A percentile compares a stretch with the other conserved stretches of the same genome.
Conservation (phyloP, 345 rosid species). For the Microcos paniculata region DNA sequence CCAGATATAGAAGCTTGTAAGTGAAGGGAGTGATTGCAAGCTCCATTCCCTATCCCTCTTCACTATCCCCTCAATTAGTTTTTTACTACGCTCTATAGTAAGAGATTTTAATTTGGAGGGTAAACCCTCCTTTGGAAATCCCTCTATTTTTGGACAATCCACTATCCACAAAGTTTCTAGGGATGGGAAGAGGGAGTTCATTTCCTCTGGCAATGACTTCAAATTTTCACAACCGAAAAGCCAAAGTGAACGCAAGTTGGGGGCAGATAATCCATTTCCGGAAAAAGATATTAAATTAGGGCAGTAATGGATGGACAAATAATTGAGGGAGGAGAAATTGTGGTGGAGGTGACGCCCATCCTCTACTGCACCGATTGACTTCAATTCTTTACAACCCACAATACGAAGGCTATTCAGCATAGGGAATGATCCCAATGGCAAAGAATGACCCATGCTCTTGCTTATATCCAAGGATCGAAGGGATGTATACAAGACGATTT, state of each 20-base stretch:
- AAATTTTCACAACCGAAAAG: background rate
- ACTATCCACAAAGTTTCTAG: background rate
- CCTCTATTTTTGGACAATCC: too few relatives aligned
- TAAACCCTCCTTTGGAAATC: background rate
- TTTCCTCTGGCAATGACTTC: background rate
- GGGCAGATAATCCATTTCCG: background rate
- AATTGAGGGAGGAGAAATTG: background rate
- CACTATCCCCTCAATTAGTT: background rate
- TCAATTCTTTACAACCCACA: background rate
- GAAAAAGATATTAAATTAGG: background rate
- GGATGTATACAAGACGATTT: background rate
- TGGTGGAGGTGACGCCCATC: background rate
- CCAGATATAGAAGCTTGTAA: accelerated
- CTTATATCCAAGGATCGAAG: background rate
- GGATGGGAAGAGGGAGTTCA: background rate
- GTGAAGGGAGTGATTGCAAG: background rate
- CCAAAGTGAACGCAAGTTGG: background rate
- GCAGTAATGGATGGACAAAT: accelerated
- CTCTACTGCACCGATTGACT: background rate
- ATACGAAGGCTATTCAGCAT: background rate
- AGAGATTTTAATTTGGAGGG: background rate
- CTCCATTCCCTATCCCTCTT: background rate
- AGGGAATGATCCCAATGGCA: background rate
- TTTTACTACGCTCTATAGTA: background rate
- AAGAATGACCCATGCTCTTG: background rate